phyloP scores from a whole-genome alignment of 768 basidiomycete genomes.

The Epithele typhae region DNA sequence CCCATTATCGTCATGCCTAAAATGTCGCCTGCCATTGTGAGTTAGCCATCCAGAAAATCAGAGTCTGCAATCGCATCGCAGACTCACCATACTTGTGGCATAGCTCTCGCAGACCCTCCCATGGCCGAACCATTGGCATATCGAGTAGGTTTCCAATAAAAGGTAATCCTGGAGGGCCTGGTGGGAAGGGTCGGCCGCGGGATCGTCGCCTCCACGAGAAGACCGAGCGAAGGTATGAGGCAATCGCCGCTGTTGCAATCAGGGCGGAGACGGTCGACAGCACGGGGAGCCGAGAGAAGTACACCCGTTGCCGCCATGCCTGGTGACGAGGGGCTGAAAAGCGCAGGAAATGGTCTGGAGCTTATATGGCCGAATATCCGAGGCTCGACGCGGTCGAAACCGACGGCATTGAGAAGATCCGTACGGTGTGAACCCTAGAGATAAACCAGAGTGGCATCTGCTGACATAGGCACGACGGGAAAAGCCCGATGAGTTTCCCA shows the following conservation, averaged over 20 bases:
- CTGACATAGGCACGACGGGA: too few species aligned
- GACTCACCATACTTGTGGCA: not conserved
- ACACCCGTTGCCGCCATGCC: too few species aligned
- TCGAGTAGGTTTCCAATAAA: not conserved
- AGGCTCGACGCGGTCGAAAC: too few species aligned
- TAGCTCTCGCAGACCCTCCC: not conserved
- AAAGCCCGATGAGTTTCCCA: too few species aligned
- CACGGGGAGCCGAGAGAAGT: not conserved
- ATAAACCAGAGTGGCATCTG: too few species aligned
- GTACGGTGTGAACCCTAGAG: too few species aligned
- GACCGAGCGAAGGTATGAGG: not conserved
- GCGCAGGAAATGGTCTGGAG: too few species aligned
- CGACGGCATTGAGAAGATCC: too few species aligned
- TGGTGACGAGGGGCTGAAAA: too few species aligned
- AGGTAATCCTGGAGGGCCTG: conserved; percentile 1
- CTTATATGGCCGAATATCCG: too few species aligned
- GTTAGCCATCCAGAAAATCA: not conserved
- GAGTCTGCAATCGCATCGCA: not conserved
- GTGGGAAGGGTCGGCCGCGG: not conserved
- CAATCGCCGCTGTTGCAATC: not conserved
- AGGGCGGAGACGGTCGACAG: not conserved
- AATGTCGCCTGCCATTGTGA: conserved; percentile 22
- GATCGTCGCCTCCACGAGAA: not conserved
- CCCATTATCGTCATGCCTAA: too few species aligned
- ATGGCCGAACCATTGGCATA: not conserved